A percentile compares a stretch with the other conserved stretches of the same genome.
These are phyloP conservation scores for Pythium aristosporum DNA, from an alignment of 352 stramenopile species.

Conservation along the genomic window DNA sequence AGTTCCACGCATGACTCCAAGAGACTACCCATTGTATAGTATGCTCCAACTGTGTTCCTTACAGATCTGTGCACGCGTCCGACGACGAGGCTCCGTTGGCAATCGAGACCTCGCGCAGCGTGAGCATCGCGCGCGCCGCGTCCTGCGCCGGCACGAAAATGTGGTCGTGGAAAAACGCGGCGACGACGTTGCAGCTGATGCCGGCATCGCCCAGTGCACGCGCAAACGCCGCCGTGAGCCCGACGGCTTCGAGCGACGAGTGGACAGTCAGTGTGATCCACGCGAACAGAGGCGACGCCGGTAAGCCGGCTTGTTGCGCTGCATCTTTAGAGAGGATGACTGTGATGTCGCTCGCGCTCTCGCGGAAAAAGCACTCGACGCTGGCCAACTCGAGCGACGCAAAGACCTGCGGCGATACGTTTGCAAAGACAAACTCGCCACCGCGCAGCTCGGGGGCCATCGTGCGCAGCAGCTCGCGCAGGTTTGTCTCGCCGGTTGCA, in stretches of 20 bases:
- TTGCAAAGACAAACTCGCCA: conserved; percentile 19
- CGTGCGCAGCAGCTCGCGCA: conserved; percentile 16
- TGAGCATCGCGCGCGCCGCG: conserved; percentile 9
- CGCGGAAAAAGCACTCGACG: conserved; percentile 23
- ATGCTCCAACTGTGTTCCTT: too few species aligned
- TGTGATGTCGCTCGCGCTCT: conserved; percentile 19
- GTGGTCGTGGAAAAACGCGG: conserved; percentile 24
- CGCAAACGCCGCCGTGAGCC: conserved; percentile 21
- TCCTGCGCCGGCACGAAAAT: conserved; percentile 19
- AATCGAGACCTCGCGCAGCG: conserved; percentile 15
- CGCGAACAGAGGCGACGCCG: conserved; percentile 7
- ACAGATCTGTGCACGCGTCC: too few species aligned
- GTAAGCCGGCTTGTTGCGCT: conserved; percentile 3
- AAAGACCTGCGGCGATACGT: conserved; percentile 13
- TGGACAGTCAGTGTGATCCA: conserved; percentile 26
- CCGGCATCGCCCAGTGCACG: conserved; percentile 12
- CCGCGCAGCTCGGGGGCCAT: conserved; percentile 17
- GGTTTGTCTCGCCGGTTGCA: conserved; percentile 18
- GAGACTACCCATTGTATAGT: too few species aligned
- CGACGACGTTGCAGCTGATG: conserved; percentile 25
- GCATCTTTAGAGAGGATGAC: conserved; percentile 9
- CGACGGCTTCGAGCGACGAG: conserved; percentile 23
- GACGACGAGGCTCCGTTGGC: conserved; percentile 7
- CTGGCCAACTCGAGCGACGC: conserved; percentile 6
- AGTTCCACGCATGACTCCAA: too few species aligned